Percentiles rank a stretch among this genome's conserved stretches.
These are phyloP conservation scores for Scheffersomyces titani DNA, from an alignment of 1,139 yeast genomes.

Conservation along the genomic window DNA sequence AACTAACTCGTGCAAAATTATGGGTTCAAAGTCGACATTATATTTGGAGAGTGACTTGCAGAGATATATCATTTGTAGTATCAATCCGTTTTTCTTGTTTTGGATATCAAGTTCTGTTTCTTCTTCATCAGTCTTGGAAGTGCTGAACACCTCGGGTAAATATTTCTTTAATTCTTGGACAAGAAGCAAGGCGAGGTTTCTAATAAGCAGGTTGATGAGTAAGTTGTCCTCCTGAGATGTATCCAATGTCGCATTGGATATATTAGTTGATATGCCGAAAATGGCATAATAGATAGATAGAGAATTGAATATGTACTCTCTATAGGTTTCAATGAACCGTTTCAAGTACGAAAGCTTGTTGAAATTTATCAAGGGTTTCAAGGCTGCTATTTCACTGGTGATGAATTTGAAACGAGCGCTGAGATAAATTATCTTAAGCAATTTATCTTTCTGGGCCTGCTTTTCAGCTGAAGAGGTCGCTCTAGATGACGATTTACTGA, in stretches of 20 bases:
- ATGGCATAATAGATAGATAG: slow-evolving; percentile 66
- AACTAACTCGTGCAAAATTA: slow-evolving; percentile 42
- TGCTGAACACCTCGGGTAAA: slow-evolving; percentile 22
- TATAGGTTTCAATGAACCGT: slow-evolving; percentile 74
- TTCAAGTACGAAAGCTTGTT: slow-evolving; percentile 69
- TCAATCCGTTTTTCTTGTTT: slow-evolving; percentile 58
- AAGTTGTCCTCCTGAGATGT: slow-evolving; percentile 23
- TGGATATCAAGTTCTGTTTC: slow-evolving; percentile 38
- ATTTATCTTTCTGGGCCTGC: slow-evolving; percentile 19
- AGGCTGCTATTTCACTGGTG: slow-evolving; percentile 55
- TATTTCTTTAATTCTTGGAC: slow-evolving; percentile 27
- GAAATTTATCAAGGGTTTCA: slow-evolving; percentile 52
- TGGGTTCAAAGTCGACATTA: slow-evolving; percentile 64
- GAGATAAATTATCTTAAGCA: slow-evolving; percentile 49
- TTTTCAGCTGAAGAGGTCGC: slow-evolving; percentile 8
- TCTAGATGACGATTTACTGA: neutral
- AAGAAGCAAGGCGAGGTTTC: slow-evolving; percentile 30
- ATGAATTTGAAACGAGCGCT: slow-evolving; percentile 64
- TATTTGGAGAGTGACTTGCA: slow-evolving; percentile 72
- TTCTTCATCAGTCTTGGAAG: slow-evolving; percentile 10
- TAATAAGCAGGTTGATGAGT: slow-evolving; percentile 35
- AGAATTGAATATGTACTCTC: slow-evolving; percentile 80
- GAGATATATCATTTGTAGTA: slow-evolving; percentile 74
- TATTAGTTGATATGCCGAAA: slow-evolving; percentile 37
- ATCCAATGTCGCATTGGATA: slow-evolving; percentile 7